A percentile compares a stretch with the other conserved stretches of the same genome.
phyloP scores from a whole-genome alignment of 2,329 filamentous ascomycete genomes.

The Magnaporthiopsis incrustans region DNA sequence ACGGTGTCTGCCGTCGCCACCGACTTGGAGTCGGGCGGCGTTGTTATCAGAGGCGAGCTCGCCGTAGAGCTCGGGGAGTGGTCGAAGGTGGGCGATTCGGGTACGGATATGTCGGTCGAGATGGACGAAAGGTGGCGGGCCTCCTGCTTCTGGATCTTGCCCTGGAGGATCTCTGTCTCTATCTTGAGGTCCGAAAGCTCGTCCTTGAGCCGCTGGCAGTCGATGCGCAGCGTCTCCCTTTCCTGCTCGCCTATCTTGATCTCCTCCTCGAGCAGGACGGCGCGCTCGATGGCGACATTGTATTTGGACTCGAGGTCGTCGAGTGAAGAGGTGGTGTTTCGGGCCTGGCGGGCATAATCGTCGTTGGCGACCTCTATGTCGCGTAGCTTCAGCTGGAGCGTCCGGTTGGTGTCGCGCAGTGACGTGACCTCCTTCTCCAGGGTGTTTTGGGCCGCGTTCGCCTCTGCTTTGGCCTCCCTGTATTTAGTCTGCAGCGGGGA shows the following conservation, averaged over 20 bases:
- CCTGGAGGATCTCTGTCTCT: slow-evolving; percentile 86
- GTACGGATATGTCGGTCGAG: slow-evolving; percentile 53
- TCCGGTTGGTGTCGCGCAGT: slow-evolving; percentile 75
- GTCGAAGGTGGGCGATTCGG: slow-evolving; percentile 66
- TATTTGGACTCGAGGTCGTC: slow-evolving; percentile 97
- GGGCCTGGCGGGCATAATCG: slow-evolving; percentile 92
- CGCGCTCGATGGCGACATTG: slow-evolving; percentile 85
- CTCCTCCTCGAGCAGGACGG: slow-evolving; percentile 91
- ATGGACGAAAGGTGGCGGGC: slow-evolving; percentile 43
- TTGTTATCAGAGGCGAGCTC: slow-evolving; percentile 84
- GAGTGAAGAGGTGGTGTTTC: slow-evolving; percentile 89
- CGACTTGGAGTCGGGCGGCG: slow-evolving; percentile 67
- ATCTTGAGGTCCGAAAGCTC: slow-evolving; percentile 91
- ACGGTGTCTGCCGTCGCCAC: slow-evolving; percentile 48
- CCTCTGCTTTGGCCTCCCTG: slow-evolving; percentile 87
- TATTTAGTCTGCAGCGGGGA: slow-evolving; percentile 66
- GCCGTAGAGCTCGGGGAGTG: slow-evolving; percentile 75
- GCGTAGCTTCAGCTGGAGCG: slow-evolving; percentile 72
- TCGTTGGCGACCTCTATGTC: slow-evolving; percentile 98
- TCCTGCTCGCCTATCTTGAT: slow-evolving; percentile 88
- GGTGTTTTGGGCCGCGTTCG: slow-evolving; percentile 71
- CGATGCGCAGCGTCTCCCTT: slow-evolving; percentile 79
- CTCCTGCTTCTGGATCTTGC: slow-evolving; percentile 76
- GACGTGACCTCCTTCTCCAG: slow-evolving; percentile 95
- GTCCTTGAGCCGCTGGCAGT: slow-evolving; percentile 80